Percentiles rank a stretch among this genome's conserved stretches.
These are phyloP conservation scores for Cyclocybe cylindracea DNA, from an alignment of 768 basidiomycete species.

Conservation along the genomic window DNA sequence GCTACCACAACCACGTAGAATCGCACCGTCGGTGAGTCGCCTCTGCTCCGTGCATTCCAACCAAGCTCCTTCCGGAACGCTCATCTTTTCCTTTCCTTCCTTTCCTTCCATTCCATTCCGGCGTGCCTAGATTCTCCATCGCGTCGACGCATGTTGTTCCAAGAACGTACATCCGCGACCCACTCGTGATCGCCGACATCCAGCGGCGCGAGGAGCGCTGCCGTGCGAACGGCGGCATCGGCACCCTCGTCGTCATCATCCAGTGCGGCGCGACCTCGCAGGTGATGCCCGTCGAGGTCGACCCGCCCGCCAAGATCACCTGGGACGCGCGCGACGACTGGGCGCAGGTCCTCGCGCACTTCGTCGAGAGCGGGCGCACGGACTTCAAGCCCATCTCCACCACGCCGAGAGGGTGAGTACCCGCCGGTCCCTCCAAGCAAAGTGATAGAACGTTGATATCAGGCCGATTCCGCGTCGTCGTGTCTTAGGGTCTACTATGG, in stretches of 20 bases:
- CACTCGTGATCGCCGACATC: slow-evolving; percentile 75
- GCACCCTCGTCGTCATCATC: slow-evolving; percentile 71
- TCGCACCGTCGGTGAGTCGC: slow-evolving; percentile 68
- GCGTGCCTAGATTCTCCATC: slow-evolving; percentile 59
- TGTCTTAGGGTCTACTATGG: slow-evolving; percentile 28
- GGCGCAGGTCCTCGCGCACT: slow-evolving; percentile 66
- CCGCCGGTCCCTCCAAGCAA: neutral
- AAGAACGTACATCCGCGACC: slow-evolving; percentile 71
- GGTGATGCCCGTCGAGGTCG: slow-evolving; percentile 87
- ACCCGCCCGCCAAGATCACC: slow-evolving; percentile 71
- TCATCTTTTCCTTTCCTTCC: slow-evolving; percentile 17
- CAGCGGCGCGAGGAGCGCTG: slow-evolving; percentile 80
- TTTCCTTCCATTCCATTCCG: no score
- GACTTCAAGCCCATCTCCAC: slow-evolving; percentile 87
- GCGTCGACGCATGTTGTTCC: slow-evolving; percentile 71
- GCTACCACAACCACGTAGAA: slow-evolving; percentile 55
- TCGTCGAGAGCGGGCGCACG: slow-evolving; percentile 68
- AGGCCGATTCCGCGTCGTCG: slow-evolving; percentile 1
- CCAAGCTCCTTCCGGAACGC: slow-evolving; percentile 15
- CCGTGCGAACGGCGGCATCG: slow-evolving; percentile 74
- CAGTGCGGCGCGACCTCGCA: slow-evolving; percentile 77
- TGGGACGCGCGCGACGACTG: slow-evolving; percentile 81
- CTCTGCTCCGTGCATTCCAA: slow-evolving; percentile 7
- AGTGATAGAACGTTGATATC: slow-evolving; percentile 1
- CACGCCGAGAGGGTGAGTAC: slow-evolving; percentile 68